phyloP scores from a whole-genome alignment of 2,329 filamentous ascomycete species.

The Nemania sp. region DNA sequence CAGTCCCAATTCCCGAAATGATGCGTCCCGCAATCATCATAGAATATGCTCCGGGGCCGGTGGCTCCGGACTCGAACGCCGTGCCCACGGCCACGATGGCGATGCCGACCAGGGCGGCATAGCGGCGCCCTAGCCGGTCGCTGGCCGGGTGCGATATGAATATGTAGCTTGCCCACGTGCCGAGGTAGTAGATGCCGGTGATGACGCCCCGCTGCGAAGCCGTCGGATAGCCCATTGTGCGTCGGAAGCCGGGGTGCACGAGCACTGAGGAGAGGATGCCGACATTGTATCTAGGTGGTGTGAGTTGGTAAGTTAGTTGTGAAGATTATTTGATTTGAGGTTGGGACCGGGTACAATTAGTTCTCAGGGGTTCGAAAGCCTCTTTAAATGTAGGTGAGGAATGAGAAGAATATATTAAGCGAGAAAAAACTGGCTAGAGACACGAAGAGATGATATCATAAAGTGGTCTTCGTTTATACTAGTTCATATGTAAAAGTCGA shows the following conservation, averaged over 20 bases:
- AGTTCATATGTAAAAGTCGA: no score
- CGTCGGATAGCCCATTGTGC: constrained; percentile 48
- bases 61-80: constrained; percentile 50
- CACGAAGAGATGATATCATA: neutral
- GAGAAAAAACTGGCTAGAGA: neutral
- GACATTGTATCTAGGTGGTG: constrained; percentile 54
- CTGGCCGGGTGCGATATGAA: constrained; percentile 56
- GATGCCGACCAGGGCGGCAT: constrained; percentile 53
- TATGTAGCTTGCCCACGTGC: constrained; percentile 58
- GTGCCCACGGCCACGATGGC: constrained; percentile 52
- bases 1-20: constrained; percentile 56
- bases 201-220: constrained; percentile 54
- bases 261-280: constrained; percentile 60
- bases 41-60: constrained; percentile 45
- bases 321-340: neutral
- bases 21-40: constrained; percentile 57
- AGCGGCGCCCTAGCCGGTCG: constrained; percentile 55
- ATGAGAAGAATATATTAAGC: neutral
- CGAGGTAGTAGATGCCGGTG: constrained; percentile 61
- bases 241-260: constrained; percentile 57
- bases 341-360: neutral
- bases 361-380: no score
- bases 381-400: neutral
- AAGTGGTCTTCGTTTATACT: neutral
- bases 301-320: neutral